Evolutionary conservation across 345 rosid species (phyloP).

Genomic region (Syzygium aqueum): DNA sequence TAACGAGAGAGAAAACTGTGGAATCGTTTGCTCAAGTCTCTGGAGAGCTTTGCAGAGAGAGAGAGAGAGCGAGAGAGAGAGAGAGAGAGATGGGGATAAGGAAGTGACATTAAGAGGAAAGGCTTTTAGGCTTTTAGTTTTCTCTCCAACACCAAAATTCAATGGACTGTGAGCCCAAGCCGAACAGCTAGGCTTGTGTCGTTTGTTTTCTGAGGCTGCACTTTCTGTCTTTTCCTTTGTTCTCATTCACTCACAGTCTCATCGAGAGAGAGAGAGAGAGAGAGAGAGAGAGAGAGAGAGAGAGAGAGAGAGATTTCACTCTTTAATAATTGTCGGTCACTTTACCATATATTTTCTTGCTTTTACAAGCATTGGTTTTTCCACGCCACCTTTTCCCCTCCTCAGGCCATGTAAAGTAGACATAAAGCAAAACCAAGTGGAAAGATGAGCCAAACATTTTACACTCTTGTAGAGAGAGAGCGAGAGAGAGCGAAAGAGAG

Average conservation of each 20-base stretch:
- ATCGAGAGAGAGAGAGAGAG: neutral
- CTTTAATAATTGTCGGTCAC: constrained; percentile 2
- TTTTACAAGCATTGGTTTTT: neutral
- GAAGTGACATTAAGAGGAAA: neutral
- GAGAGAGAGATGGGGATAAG: constrained; percentile 17
- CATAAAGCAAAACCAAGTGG: constrained; percentile 10
- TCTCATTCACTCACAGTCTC: constrained; percentile 8
- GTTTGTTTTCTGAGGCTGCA: constrained; percentile 24
- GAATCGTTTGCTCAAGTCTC: neutral
- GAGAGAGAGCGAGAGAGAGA: neutral
- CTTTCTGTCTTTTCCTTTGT: constrained; percentile 47
- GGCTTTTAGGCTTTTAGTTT: neutral
- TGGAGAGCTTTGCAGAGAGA: neutral
- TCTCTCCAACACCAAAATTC: neutral
- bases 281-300: neutral
- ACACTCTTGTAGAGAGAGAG: neutral
- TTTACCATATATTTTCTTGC: neutral
- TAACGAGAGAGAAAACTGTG: neutral
- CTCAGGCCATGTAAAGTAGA: constrained; percentile 8
- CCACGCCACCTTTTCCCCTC: constrained; percentile 16
- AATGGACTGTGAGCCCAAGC: neutral
- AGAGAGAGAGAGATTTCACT: neutral
- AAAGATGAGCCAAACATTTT: constrained; percentile 1
- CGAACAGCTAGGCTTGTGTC: constrained; percentile 8
- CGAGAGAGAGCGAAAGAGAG: neutral